Evolutionary conservation across 495 filamentous ascomycete genomes (phyloP).

Genomic region (Talaromyces liani): DNA sequence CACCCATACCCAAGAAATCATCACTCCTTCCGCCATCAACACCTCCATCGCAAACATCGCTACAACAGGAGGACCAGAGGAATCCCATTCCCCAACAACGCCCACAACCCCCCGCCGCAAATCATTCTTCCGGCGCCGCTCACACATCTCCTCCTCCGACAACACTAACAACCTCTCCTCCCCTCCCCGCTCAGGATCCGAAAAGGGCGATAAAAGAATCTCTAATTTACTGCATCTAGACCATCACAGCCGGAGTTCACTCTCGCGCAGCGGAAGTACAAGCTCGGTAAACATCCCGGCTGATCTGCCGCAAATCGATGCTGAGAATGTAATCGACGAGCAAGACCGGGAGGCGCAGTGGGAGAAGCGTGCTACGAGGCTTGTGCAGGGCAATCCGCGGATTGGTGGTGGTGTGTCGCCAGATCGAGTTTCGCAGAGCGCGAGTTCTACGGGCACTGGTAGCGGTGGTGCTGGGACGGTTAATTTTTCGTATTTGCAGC

Average conservation of each 20-base stretch:
- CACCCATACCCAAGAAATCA: constrained; percentile 70
- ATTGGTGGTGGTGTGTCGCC: constrained; percentile 15
- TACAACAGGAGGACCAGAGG: background rate
- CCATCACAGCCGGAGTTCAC: constrained; percentile 29
- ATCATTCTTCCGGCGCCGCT: constrained; percentile 41
- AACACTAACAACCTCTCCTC: constrained; percentile 10
- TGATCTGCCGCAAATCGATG: constrained; percentile 66
- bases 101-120: constrained; percentile 35
- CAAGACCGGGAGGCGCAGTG: constrained; percentile 55
- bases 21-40: constrained; percentile 53
- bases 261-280: constrained; percentile 42
- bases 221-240: constrained; percentile 66
- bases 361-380: constrained; percentile 83
- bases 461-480: background rate
- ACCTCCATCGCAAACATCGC: background rate
- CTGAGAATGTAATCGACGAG: constrained; percentile 38
- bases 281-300: constrained; percentile 66
- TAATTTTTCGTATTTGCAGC: constrained; percentile 1
- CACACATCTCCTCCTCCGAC: constrained; percentile 31
- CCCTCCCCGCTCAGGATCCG: constrained; percentile 10
- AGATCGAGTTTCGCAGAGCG: constrained; percentile 2
- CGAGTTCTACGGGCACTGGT: background rate
- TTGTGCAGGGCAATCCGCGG: constrained; percentile 59
- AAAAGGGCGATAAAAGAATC: constrained; percentile 42
- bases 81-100: constrained; percentile 3